Base-by-base conservation (phyloP, 768 basidiomycete species). In the Hysterangium stoloniferum region DNA sequence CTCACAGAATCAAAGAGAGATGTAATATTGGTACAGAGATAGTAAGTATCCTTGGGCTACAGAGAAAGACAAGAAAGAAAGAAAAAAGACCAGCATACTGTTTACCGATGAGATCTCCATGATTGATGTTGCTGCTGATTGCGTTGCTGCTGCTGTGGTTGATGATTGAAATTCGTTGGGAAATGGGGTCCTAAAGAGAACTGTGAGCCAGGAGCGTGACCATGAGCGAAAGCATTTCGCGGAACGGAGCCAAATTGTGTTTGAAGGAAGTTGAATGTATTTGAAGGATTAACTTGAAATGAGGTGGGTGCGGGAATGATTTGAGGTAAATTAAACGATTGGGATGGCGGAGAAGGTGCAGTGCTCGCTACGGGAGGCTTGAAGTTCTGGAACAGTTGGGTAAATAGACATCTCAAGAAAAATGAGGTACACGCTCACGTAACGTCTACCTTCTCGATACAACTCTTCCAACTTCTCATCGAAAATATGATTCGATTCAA, bases 391-490 rank as follows among this genome's bases (percentile, higher is more conserved):
- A 75, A 81, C 52, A 75, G 72, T 79, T 81, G 52, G n/a, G 15
- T 15, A 25, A 25, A 24, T 46, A 50, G 36, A 52, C 25, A n/a
- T 20, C 2, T 29, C n/a, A 43, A 50, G 20, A 19, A 11, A 13
- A 37, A 34, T 9, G 28, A 44, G n/a, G n/a, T 45, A 48, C 20
- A 20, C 33, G 25, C 81, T 56, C 56, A 86, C 87, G 54, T 80
- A 75, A 76, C 81, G 80, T 44, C 78, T 73, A 0, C 89, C 88
- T 60, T 86, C 83, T 32, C 79, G 75, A 58, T 92, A 91, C 8
- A 90, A 65, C 57, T 88, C 82, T 2, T 97, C 93, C 54, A 99
- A 71, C 56, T 91, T 89, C 51, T 84, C 77, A 56, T 95, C 91
- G 64, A 96, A 95, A 4, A 76, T 63, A 1, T 82, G 84, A 38